These are phyloP conservation scores for Chaetomiaceae sp. DNA, from an alignment of 2,329 filamentous ascomycete genomes.

Conservation along the genomic window DNA sequence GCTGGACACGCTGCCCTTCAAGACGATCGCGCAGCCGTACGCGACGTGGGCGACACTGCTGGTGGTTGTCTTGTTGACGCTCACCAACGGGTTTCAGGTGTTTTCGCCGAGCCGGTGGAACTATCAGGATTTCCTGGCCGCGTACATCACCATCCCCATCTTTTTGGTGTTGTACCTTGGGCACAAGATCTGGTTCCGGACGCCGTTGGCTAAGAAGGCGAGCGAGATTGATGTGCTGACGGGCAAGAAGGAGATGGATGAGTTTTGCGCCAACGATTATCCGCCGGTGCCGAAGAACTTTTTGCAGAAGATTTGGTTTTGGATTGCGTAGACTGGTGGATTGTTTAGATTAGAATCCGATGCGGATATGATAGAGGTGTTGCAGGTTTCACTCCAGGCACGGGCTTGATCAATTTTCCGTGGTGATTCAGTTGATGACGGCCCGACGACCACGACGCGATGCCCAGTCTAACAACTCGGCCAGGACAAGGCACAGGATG, in stretches of 20 bases:
- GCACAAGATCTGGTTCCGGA: slow-evolving; percentile 52
- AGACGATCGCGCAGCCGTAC: slow-evolving; percentile 55
- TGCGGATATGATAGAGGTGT: no score
- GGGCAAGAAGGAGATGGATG: slow-evolving; percentile 60
- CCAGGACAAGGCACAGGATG: no score
- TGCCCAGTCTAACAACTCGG: no score
- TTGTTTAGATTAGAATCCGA: neutral
- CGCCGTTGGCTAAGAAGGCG: slow-evolving; percentile 38
- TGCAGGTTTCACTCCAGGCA: no score
- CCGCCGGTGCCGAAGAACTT: slow-evolving; percentile 47
- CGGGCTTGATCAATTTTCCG: no score
- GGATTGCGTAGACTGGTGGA: slow-evolving; percentile 42
- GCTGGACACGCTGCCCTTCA: slow-evolving; percentile 48
- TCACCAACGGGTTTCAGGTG: slow-evolving; percentile 72
- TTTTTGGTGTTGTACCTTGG: slow-evolving; percentile 58
- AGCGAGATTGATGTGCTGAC: slow-evolving; percentile 53
- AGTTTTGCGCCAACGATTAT: slow-evolving; percentile 46
- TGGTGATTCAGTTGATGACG: no score
- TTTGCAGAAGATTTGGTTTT: slow-evolving; percentile 52
- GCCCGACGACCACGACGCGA: no score
- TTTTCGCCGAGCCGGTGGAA: slow-evolving; percentile 66
- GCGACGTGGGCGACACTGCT: slow-evolving; percentile 57
- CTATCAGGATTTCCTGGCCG: slow-evolving; percentile 58
- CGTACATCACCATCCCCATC: slow-evolving; percentile 59
- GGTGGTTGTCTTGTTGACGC: slow-evolving; percentile 55